These are phyloP conservation scores for Blepharisma japonicum DNA, from an alignment of 73 alveolate genomes.

Conservation along the genomic window DNA sequence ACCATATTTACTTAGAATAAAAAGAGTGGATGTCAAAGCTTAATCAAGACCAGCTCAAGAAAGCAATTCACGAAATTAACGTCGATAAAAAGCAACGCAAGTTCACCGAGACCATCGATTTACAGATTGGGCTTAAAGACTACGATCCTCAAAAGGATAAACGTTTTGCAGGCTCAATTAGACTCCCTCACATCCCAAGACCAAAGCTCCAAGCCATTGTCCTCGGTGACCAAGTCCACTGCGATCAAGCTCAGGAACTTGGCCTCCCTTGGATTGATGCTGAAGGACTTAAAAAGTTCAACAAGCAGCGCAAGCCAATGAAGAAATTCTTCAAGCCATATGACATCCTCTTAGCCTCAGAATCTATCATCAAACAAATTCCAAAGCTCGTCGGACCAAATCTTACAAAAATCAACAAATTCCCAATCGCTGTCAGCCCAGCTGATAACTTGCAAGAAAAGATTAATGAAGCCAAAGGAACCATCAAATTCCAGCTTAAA, in stretches of 20 bases:
- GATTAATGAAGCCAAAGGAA: slow-evolving; percentile 90
- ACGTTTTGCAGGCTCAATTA: slow-evolving; percentile 99
- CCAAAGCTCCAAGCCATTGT: slow-evolving; percentile 98
- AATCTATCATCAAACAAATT: slow-evolving; percentile 88
- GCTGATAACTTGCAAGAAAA: slow-evolving; percentile 80
- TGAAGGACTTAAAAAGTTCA: slow-evolving; percentile 92
- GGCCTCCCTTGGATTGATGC: slow-evolving; percentile 83
- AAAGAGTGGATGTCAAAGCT: slow-evolving; percentile 32
- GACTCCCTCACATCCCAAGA: slow-evolving; percentile 95
- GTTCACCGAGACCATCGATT: slow-evolving; percentile 96
- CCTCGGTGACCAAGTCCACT: slow-evolving; percentile 98
- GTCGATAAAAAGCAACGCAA: slow-evolving; percentile 86
- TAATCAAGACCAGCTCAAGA: slow-evolving; percentile 52
- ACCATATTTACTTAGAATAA: slow-evolving; percentile 33
- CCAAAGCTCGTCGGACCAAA: slow-evolving; percentile 97
- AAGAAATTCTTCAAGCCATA: slow-evolving; percentile 96
- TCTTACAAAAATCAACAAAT: slow-evolving; percentile 90
- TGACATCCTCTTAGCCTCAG: slow-evolving; percentile 92
- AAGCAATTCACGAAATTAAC: slow-evolving; percentile 50
- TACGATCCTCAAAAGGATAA: slow-evolving; percentile 99
- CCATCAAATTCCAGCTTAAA: slow-evolving; percentile 97
- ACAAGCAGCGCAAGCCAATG: slow-evolving; percentile 94
- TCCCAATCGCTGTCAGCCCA: slow-evolving; percentile 96
- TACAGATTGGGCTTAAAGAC: slow-evolving; percentile 99
- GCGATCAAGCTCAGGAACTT: slow-evolving; percentile 95